phyloP scores from a whole-genome alignment of 352 stramenopile species.

The Peronospora farinosa region DNA sequence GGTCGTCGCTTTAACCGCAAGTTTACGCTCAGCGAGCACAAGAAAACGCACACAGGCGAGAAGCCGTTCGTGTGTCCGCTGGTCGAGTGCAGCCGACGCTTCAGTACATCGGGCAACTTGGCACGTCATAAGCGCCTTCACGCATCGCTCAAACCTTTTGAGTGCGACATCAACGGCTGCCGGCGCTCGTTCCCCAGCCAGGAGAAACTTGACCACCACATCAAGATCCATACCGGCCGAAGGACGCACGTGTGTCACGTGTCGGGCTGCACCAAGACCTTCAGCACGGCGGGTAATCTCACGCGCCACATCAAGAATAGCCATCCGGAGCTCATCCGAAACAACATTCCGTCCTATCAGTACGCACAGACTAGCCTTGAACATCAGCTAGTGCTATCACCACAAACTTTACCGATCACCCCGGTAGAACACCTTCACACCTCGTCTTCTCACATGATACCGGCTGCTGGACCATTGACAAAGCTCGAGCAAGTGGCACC shows the following conservation, averaged over 20 bases:
- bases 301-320: conserved; percentile 49
- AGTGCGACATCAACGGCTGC: conserved; percentile 39
- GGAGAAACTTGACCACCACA: conserved; percentile 41
- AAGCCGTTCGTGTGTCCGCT: conserved; percentile 47
- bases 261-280: conserved; percentile 41
- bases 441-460: conserved; percentile 6
- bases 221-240: conserved; percentile 47
- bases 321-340: conserved; percentile 30
- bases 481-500: conserved; percentile 18
- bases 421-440: not conserved
- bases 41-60: conserved; percentile 53
- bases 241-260: conserved; percentile 39
- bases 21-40: conserved; percentile 53
- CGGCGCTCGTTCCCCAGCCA: conserved; percentile 38
- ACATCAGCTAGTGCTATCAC: conserved; percentile 8
- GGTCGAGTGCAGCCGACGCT: conserved; percentile 40
- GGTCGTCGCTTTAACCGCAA: conserved; percentile 45
- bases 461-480: conserved; percentile 2
- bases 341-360: conserved; percentile 13
- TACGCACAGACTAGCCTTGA: conserved; percentile 5
- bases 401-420: not conserved
- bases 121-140: conserved; percentile 50
- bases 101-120: conserved; percentile 53
- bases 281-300: conserved; percentile 53
- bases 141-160: conserved; percentile 40